phyloP scores from a whole-genome alignment of 2,329 filamentous ascomycete species.

The Monosporascus sp. region DNA sequence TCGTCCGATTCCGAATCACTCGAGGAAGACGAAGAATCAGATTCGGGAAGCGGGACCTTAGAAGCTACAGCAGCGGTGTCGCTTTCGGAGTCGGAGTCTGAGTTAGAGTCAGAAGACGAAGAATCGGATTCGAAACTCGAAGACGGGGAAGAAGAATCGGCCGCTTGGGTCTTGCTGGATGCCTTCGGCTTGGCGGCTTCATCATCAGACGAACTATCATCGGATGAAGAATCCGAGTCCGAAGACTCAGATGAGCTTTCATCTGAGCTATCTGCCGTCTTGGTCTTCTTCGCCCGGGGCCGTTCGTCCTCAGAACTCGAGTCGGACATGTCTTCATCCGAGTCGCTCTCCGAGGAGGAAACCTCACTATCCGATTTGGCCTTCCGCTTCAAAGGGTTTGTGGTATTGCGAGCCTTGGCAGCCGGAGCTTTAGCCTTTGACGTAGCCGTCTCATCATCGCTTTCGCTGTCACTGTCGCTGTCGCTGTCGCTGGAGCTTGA shows the following conservation, averaged over 20 bases:
- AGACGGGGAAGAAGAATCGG: constrained; percentile 7
- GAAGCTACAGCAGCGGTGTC: constrained; percentile 30
- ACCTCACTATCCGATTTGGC: constrained; percentile 36
- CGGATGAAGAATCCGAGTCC: constrained; percentile 21
- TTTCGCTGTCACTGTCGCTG: constrained; percentile 29
- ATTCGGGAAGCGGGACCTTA: constrained; percentile 37
- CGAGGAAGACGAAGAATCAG: constrained; percentile 27
- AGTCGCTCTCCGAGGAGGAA: constrained; percentile 32
- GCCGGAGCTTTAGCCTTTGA: constrained; percentile 19
- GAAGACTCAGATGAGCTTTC: constrained; percentile 32
- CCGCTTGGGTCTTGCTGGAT: constrained; percentile 2
- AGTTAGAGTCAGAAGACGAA: constrained; percentile 21
- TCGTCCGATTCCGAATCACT: constrained; percentile 34
- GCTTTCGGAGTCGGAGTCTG: constrained; percentile 33
- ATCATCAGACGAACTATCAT: constrained; percentile 24
- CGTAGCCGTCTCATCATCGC: constrained; percentile 17
- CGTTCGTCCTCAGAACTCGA: constrained; percentile 34
- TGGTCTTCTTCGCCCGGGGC: constrained; percentile 41
- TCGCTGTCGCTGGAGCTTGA: constrained; percentile 27
- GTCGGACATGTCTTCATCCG: constrained; percentile 28
- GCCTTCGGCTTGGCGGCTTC: constrained; percentile 14
- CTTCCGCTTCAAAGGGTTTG: constrained; percentile 50
- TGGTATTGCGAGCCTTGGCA: constrained; percentile 22
- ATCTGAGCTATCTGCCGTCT: constrained; percentile 28
- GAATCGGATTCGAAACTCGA: constrained; percentile 32